Conservation (phyloP, 305 asterid species). For the Fraxinus baroniana region DNA sequence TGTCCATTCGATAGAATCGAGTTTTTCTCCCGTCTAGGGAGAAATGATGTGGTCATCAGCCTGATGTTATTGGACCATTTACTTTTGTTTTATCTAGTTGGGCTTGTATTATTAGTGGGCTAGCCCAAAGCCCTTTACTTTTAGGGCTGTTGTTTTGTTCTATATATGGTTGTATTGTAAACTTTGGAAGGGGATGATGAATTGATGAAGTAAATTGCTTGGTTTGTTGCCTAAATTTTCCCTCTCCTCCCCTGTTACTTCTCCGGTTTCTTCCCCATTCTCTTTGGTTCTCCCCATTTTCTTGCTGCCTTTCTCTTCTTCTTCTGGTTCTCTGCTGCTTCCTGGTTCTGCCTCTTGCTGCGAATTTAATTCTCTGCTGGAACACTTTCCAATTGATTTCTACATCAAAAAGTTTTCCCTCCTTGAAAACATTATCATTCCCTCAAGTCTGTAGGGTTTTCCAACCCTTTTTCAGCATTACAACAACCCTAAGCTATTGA, state of each 20-base stretch:
- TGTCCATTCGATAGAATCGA: no score
- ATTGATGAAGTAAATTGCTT: not conserved
- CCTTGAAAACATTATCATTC: not conserved
- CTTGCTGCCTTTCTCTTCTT: not conserved
- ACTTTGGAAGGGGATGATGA: not conserved
- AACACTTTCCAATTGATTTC: not conserved
- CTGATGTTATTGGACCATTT: no score
- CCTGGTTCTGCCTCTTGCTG: not conserved
- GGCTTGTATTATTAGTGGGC: not conserved
- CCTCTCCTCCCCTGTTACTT: not conserved
- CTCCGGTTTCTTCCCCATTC: no score
- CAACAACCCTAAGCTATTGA: not conserved
- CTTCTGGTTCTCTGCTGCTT: not conserved
- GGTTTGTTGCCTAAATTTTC: not conserved
- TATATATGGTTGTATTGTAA: not conserved
- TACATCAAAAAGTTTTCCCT: not conserved
- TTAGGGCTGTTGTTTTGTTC: not conserved
- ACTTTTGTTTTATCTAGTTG: not conserved
- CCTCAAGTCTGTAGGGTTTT: not conserved
- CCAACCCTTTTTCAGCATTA: not conserved
- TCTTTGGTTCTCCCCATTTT: not conserved
- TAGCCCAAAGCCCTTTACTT: not conserved
- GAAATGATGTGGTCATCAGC: no score
- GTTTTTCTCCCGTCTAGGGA: no score
- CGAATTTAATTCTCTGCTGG: not conserved